Evolutionary conservation across 2,329 filamentous ascomycete species (phyloP).

Genomic region (Diaporthe ampelina): DNA sequence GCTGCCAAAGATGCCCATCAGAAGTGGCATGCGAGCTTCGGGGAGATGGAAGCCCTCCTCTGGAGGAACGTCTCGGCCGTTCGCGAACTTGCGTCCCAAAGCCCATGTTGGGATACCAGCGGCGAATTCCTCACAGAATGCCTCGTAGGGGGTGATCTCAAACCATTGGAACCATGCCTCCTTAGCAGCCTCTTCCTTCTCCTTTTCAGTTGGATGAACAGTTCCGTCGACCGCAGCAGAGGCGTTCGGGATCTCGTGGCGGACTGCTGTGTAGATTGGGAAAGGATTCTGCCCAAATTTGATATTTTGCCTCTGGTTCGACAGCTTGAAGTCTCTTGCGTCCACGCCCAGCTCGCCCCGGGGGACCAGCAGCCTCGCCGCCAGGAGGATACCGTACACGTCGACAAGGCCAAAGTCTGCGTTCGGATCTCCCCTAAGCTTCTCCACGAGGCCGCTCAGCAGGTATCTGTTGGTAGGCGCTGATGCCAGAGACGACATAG

Average conservation of each 20-base stretch:
- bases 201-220: conserved; percentile 58
- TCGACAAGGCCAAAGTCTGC: conserved; percentile 93
- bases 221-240: conserved; percentile 54
- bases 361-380: conserved; percentile 87
- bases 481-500: conserved; percentile 84
- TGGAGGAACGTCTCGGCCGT: conserved; percentile 75
- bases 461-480: conserved; percentile 95
- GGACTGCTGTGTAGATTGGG: conserved; percentile 95
- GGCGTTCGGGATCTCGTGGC: conserved; percentile 89
- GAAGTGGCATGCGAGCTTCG: conserved; percentile 84
- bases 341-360: conserved; percentile 85
- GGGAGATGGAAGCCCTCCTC: conserved; percentile 80
- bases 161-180: conserved; percentile 99
- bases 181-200: conserved; percentile 66
- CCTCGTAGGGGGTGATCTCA: conserved; percentile 93
- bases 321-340: conserved; percentile 88
- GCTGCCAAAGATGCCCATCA: conserved; percentile 96
- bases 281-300: conserved; percentile 85
- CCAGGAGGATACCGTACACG: conserved; percentile 88
- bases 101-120: conserved; percentile 97
- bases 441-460: conserved; percentile 90
- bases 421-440: conserved; percentile 84
- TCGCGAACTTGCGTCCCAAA: conserved; percentile 84
- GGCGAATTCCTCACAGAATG: conserved; percentile 92
- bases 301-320: conserved; percentile 84